These are phyloP conservation scores for Phaeolepiota aurea DNA, from an alignment of 768 basidiomycete genomes.

Conservation along the genomic window DNA sequence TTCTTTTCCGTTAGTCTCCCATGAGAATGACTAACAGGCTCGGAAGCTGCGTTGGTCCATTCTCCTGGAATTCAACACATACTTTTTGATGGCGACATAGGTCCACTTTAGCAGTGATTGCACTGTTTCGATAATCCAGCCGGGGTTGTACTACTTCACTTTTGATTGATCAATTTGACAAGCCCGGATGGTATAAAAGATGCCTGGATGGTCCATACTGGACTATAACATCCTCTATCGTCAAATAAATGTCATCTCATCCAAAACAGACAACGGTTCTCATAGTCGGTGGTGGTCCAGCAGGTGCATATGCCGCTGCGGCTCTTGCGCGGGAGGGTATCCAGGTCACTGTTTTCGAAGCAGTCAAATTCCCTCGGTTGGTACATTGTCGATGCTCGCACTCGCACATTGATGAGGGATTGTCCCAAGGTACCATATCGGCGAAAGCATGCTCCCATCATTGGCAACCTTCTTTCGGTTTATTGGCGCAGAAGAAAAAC, in stretches of 20 bases:
- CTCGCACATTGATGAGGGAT: no score
- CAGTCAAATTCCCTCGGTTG: conserved; percentile 15
- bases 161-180: no score
- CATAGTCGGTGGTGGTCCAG: conserved; percentile 16
- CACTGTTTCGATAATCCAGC: no score
- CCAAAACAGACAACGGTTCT: conserved; percentile 5
- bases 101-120: no score
- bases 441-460: conserved; percentile 30
- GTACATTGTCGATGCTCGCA: no score
- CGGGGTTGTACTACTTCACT: no score
- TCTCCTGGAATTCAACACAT: no score
- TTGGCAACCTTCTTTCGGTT: conserved; percentile 23
- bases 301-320: conserved; percentile 18
- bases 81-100: no score
- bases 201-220: no score
- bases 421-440: conserved; percentile 31
- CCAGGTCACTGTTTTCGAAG: conserved; percentile 18
- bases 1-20: no score
- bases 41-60: background rate
- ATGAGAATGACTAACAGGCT: background rate
- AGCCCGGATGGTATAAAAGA: no score
- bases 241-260: background rate
- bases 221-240: no score
- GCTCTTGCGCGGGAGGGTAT: conserved; percentile 18
- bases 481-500: conserved; percentile 25